These are phyloP conservation scores for Austropuccinia psidii DNA, from an alignment of 1,284 basidiomycete genomes.

Conservation along the genomic window DNA sequence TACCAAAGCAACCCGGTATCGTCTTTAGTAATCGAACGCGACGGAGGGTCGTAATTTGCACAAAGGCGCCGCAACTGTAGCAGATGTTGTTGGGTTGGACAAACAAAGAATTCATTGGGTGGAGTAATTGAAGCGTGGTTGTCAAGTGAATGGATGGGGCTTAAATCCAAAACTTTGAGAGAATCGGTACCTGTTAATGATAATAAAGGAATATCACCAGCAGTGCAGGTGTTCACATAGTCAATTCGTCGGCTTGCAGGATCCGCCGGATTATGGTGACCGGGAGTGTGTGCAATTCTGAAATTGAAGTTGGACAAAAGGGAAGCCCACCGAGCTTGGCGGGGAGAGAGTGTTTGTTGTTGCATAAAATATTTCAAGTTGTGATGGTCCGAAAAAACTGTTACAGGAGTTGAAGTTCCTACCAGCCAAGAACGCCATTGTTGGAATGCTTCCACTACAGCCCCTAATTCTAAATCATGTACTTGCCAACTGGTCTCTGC, in stretches of 20 bases:
- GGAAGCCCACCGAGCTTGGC: not conserved
- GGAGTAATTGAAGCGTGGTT: no score
- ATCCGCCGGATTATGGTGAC: not conserved
- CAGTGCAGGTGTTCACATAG: not conserved
- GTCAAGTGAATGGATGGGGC: no score
- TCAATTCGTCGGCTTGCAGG: not conserved
- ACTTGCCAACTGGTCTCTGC: slow-evolving; percentile 8
- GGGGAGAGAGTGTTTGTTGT: not conserved
- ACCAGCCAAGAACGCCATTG: slow-evolving; percentile 10
- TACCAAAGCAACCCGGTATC: no score
- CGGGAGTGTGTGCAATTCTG: not conserved
- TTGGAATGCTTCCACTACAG: not conserved
- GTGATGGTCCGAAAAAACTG: slow-evolving; percentile 6
- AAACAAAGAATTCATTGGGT: no score
- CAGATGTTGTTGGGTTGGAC: no score
- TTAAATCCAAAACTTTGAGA: no score
- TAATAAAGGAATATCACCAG: no score
- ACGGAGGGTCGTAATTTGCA: no score
- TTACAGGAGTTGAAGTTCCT: not conserved
- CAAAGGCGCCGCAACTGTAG: no score
- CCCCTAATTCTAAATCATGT: not conserved
- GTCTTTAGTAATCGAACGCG: no score
- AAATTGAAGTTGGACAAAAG: not conserved
- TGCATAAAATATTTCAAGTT: slow-evolving; percentile 7
- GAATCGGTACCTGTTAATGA: no score